Evolutionary conservation across 805 yeast species (phyloP).

Genomic region (Debaryomyces maramus): DNA sequence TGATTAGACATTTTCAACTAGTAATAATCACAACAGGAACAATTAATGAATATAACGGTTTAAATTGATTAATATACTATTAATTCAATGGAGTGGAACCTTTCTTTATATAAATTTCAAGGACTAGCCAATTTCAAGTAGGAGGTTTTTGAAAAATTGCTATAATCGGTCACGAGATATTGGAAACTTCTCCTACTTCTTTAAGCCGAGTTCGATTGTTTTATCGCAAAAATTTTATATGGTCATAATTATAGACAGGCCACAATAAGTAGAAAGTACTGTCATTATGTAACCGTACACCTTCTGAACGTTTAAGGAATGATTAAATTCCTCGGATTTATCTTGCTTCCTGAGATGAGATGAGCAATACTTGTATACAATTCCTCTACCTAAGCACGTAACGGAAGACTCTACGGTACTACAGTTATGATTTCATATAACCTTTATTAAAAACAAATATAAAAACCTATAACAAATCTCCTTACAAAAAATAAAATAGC

Average conservation of each 20-base stretch:
- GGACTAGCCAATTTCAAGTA: not conserved
- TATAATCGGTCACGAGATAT: not conserved
- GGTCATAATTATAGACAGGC: not conserved
- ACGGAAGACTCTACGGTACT: too few species aligned
- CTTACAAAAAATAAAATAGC: not conserved
- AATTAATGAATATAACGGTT: too few species aligned
- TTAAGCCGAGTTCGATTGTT: not conserved
- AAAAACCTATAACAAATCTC: conserved; percentile 1
- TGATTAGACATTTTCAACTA: conserved; percentile 2
- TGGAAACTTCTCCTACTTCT: not conserved
- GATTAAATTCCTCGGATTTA: too few species aligned
- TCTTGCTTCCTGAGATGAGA: too few species aligned
- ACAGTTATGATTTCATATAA: not conserved
- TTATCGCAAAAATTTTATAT: not conserved
- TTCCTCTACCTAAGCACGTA: too few species aligned
- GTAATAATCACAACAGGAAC: not conserved
- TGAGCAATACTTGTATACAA: too few species aligned
- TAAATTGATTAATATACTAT: not conserved
- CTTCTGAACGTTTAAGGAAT: too few species aligned
- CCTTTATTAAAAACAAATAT: conserved; percentile 2
- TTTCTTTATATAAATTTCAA: not conserved
- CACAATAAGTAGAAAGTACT: too few species aligned
- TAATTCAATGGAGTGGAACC: not conserved
- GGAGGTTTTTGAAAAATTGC: not conserved
- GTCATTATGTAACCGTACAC: too few species aligned